Conservation (phyloP, 345 rosid species). For the Salix exigua region DNA sequence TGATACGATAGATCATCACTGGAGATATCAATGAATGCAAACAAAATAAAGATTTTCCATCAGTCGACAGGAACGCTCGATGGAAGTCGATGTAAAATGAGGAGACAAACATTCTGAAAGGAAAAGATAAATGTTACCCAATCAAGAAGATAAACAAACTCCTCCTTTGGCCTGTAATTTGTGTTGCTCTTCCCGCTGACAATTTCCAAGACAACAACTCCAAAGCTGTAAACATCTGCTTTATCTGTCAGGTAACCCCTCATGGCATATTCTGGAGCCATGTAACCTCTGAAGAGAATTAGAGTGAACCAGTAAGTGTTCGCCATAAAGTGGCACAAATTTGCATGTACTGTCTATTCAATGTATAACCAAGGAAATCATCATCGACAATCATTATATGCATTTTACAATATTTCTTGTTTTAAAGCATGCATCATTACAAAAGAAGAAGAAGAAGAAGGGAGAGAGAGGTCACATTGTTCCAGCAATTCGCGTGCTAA, state of each 20-base stretch:
- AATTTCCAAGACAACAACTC: slow-evolving; percentile 72
- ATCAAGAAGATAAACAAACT: slow-evolving; percentile 91
- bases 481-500: slow-evolving; percentile 69
- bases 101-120: not conserved
- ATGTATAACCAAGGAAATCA: not conserved
- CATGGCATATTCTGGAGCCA: slow-evolving; percentile 99
- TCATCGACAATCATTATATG: not conserved
- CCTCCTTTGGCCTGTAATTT: slow-evolving; percentile 90
- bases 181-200: slow-evolving; percentile 96
- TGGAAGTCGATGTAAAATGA: not conserved
- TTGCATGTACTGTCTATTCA: not conserved
- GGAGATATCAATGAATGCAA: not conserved
- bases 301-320: not conserved
- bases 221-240: slow-evolving; percentile 90
- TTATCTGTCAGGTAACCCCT: slow-evolving; percentile 95
- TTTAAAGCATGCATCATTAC: not conserved
- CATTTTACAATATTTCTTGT: not conserved
- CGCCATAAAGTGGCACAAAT: not conserved
- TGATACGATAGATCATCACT: too few relatives aligned
- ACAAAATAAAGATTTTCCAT: not conserved
- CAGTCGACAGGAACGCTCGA: not conserved
- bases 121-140: slow-evolving; percentile 41
- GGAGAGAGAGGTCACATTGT: slow-evolving; percentile 43
- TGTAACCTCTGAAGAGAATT: slow-evolving; percentile 60
- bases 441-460: not conserved